A percentile compares a stretch with the other conserved stretches of the same genome.
These are phyloP conservation scores for Phialophora tarda DNA, from an alignment of 2,329 filamentous ascomycete species.

Conservation along the genomic window DNA sequence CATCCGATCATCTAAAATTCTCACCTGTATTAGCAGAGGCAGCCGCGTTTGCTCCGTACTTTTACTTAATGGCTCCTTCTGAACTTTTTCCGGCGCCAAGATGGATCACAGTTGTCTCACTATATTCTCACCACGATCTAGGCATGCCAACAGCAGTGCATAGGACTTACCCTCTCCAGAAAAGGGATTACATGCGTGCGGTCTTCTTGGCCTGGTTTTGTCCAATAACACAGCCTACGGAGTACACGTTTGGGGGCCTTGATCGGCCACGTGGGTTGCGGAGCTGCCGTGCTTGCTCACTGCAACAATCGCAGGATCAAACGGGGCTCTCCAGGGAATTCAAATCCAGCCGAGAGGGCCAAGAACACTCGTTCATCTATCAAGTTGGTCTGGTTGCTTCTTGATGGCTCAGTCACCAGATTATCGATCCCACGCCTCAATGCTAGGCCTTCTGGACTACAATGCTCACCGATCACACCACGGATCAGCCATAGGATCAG, in stretches of 20 bases:
- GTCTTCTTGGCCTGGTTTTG: too few species aligned
- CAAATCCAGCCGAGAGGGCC: not conserved
- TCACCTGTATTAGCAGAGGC: too few species aligned
- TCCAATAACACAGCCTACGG: not conserved
- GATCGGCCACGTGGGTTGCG: not conserved
- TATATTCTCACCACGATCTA: not conserved
- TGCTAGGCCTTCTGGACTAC: not conserved
- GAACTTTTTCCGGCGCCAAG: not conserved
- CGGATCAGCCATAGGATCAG: not conserved
- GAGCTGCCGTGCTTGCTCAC: not conserved
- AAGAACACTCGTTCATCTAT: not conserved
- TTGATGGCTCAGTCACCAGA: not conserved
- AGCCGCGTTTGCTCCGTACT: too few species aligned
- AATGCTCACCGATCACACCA: not conserved
- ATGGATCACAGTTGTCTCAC: not conserved
- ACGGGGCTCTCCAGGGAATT: not conserved
- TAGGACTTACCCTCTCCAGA: not conserved
- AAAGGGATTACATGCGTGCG: not conserved
- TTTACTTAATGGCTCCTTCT: not conserved
- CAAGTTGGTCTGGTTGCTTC: not conserved
- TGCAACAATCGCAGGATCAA: not conserved
- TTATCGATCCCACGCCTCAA: not conserved
- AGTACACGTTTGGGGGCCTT: not conserved
- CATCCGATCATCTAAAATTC: too few species aligned
- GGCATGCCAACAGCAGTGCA: not conserved